Evolutionary conservation across 1,284 basidiomycete genomes (phyloP).

Genomic region (Trametes pubescens): DNA sequence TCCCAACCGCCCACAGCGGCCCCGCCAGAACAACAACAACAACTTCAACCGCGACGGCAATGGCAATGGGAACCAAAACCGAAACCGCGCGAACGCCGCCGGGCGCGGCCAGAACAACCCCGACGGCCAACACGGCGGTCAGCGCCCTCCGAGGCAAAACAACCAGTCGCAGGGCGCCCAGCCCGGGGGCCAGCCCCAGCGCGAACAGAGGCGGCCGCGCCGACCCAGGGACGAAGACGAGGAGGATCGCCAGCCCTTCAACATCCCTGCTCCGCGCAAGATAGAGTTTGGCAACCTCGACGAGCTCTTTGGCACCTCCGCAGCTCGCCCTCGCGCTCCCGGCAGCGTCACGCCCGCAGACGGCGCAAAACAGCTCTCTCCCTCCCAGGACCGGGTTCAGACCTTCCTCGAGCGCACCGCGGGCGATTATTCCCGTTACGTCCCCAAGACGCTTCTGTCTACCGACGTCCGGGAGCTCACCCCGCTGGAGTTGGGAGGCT

Average conservation of each 20-base stretch:
- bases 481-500: conserved; percentile 51
- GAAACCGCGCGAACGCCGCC: neutral
- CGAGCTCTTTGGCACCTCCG: conserved; percentile 30
- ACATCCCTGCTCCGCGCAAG: conserved; percentile 9
- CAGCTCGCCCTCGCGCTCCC: neutral
- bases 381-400: conserved; percentile 36
- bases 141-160: neutral
- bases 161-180: neutral
- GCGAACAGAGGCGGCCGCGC: conserved; percentile 4
- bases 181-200: neutral
- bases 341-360: neutral
- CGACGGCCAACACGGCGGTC: conserved; percentile 1
- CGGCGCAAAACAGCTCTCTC: conserved; percentile 4
- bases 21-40: neutral
- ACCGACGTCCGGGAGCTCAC: conserved; percentile 41
- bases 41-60: neutral
- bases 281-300: conserved; percentile 34
- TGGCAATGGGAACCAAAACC: neutral
- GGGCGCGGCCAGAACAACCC: neutral
- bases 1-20: conserved; percentile 2
- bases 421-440: conserved; percentile 61
- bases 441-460: conserved; percentile 33
- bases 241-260: conserved; percentile 5
- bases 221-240: neutral
- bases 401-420: conserved; percentile 47